These are phyloP conservation scores for Casuarina cunninghamiana DNA, from an alignment of 306 rosid species.

Conservation along the genomic window DNA sequence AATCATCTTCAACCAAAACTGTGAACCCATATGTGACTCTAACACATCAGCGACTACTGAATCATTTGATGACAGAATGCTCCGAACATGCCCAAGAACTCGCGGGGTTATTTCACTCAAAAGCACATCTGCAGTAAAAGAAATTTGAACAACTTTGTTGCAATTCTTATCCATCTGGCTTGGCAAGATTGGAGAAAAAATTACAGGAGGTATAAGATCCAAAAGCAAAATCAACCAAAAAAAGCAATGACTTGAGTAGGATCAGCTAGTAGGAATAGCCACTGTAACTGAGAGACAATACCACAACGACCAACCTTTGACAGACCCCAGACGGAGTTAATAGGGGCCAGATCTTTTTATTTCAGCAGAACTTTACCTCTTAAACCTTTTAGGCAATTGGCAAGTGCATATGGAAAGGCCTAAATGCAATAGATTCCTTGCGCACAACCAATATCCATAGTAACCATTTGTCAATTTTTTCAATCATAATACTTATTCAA, in stretches of 20 bases:
- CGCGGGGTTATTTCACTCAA: slow-evolving; percentile 55
- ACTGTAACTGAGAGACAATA: neutral
- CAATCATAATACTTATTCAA: neutral
- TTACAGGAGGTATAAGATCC: neutral
- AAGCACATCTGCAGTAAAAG: slow-evolving; percentile 60
- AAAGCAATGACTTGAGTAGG: neutral
- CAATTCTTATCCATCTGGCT: slow-evolving; percentile 15
- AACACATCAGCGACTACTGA: slow-evolving; percentile 41
- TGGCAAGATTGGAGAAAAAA: slow-evolving; percentile 7
- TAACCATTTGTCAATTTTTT: neutral
- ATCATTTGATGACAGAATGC: slow-evolving; percentile 43
- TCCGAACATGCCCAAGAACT: slow-evolving; percentile 55
- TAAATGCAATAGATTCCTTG: neutral
- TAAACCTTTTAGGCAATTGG: neutral
- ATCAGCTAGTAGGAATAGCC: neutral
- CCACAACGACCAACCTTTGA: neutral
- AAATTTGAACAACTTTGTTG: slow-evolving; percentile 27
- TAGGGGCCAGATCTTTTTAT: neutral
- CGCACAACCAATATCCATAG: neutral
- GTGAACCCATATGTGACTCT: slow-evolving; percentile 47
- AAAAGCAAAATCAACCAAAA: slow-evolving; percentile 4
- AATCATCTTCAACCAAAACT: slow-evolving; percentile 78
- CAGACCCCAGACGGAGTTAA: neutral
- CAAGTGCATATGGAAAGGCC: neutral
- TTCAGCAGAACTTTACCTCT: neutral